These are phyloP conservation scores for Rubia yunnanensis DNA, from an alignment of 257 asterid species.

Conservation along the genomic window DNA sequence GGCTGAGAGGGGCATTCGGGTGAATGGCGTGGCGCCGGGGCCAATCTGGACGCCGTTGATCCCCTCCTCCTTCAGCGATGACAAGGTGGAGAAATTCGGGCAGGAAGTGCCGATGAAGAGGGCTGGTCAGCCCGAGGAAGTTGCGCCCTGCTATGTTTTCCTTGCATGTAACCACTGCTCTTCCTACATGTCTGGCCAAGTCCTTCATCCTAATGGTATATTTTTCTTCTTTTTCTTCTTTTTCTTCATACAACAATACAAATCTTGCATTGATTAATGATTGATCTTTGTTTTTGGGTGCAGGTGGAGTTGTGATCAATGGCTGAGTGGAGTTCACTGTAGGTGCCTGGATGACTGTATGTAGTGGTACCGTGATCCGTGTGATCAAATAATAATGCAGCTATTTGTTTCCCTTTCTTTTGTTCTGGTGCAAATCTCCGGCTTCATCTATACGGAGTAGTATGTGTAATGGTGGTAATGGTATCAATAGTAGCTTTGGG, in stretches of 20 bases:
- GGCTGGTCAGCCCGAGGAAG: constrained; percentile 70
- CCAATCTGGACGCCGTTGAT: constrained; percentile 72
- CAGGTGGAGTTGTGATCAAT: constrained; percentile 5
- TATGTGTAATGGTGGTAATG: neutral
- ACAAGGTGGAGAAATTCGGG: constrained; percentile 41
- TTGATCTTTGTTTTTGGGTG: neutral
- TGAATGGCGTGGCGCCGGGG: constrained; percentile 79
- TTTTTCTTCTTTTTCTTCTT: neutral
- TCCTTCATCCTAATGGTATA: constrained; percentile 63
- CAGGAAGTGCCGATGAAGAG: constrained; percentile 58
- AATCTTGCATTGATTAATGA: neutral
- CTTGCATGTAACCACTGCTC: constrained; percentile 56
- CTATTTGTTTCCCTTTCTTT: neutral
- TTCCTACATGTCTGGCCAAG: constrained; percentile 59
- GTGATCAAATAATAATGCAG: too few relatives aligned
- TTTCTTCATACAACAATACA: too few relatives aligned
- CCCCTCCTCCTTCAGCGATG: constrained; percentile 54
- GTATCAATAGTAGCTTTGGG: too few relatives aligned
- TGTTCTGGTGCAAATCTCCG: neutral
- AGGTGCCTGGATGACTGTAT: too few relatives aligned
- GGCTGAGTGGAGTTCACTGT: neutral
- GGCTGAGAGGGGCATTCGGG: constrained; percentile 46
- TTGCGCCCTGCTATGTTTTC: constrained; percentile 64
- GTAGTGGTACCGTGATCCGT: neutral
- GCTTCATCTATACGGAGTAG: neutral